phyloP scores from a whole-genome alignment of 2,329 filamentous ascomycete species.

The Aureobasidium subglaciale region DNA sequence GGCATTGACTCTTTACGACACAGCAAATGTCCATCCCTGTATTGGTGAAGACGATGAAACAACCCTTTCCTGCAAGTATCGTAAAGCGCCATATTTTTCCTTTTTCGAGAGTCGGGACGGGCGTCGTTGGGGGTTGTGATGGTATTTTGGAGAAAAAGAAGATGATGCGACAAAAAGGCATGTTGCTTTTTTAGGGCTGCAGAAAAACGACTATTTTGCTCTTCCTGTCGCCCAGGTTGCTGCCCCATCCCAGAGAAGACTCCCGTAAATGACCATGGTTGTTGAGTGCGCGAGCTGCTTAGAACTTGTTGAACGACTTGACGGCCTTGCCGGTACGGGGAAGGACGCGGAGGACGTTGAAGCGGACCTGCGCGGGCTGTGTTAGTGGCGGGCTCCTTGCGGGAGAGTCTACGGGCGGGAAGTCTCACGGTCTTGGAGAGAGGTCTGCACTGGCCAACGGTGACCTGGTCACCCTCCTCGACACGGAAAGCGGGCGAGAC shows the following conservation, averaged over 20 bases:
- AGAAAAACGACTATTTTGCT: slow-evolving; percentile 9
- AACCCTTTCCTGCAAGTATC: slow-evolving; percentile 7
- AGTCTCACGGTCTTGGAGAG: slow-evolving; percentile 93
- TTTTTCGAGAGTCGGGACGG: not conserved
- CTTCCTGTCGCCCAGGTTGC: not conserved
- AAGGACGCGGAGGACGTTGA: slow-evolving; percentile 99
- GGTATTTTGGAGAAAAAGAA: slow-evolving; percentile 5
- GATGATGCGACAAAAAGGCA: slow-evolving; percentile 14
- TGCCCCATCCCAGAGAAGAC: slow-evolving; percentile 17
- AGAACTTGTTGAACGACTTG: slow-evolving; percentile 99
- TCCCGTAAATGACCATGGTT: slow-evolving; percentile 17
- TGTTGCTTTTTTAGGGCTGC: slow-evolving; percentile 11
- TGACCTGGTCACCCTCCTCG: slow-evolving; percentile 98
- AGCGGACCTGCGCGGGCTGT: slow-evolving; percentile 64
- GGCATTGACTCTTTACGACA: slow-evolving; percentile 12
- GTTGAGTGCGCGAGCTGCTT: slow-evolving; percentile 36
- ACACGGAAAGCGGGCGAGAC: slow-evolving; percentile 99
- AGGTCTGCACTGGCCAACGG: slow-evolving; percentile 98
- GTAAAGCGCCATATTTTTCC: slow-evolving; percentile 12
- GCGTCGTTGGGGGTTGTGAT: slow-evolving; percentile 5
- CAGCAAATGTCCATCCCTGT: not conserved
- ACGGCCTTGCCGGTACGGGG: slow-evolving; percentile 94
- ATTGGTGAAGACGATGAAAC: not conserved
- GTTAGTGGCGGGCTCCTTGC: not conserved
- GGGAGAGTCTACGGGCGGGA: not conserved